Percentiles rank a stretch among this genome's conserved stretches.
Conservation (phyloP, 805 yeast genomes). For the Candida glaebosa region DNA sequence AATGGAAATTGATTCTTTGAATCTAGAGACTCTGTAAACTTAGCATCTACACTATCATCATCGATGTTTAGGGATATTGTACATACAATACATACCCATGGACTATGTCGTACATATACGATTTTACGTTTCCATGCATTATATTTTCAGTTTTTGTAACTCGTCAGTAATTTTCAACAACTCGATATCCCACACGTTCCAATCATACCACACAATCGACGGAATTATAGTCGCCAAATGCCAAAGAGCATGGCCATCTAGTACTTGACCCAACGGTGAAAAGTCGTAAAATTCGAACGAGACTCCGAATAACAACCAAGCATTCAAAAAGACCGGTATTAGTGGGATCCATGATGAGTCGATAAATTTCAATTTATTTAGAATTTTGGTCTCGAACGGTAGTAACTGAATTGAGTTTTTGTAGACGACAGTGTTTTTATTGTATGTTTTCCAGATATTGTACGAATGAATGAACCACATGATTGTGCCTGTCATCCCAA, state of each 20-base stretch:
- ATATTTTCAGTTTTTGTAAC: constrained; percentile 3
- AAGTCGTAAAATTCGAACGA: constrained; percentile 35
- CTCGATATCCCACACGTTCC: constrained; percentile 46
- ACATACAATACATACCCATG: neutral
- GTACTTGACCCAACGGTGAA: constrained; percentile 24
- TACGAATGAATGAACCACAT: constrained; percentile 36
- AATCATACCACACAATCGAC: constrained; percentile 67
- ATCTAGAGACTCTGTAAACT: neutral
- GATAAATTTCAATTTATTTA: constrained; percentile 28
- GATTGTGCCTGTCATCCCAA: constrained; percentile 27
- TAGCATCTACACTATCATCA: too few species aligned
- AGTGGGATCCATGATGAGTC: constrained; percentile 28
- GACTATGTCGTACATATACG: neutral
- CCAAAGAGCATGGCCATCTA: constrained; percentile 93
- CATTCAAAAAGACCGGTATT: constrained; percentile 31
- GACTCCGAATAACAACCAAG: constrained; percentile 30
- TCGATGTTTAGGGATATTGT: neutral
- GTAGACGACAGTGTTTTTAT: constrained; percentile 16
- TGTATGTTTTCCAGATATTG: constrained; percentile 13
- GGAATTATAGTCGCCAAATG: constrained; percentile 87
- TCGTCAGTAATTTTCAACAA: constrained; percentile 17
- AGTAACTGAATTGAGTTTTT: constrained; percentile 35
- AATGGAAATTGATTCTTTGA: constrained; percentile 4
- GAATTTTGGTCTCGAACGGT: constrained; percentile 36
- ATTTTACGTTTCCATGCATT: neutral